Base-by-base conservation (phyloP, 352 stramenopile genomes). In the Phytopythium cucurbitacearum region DNA sequence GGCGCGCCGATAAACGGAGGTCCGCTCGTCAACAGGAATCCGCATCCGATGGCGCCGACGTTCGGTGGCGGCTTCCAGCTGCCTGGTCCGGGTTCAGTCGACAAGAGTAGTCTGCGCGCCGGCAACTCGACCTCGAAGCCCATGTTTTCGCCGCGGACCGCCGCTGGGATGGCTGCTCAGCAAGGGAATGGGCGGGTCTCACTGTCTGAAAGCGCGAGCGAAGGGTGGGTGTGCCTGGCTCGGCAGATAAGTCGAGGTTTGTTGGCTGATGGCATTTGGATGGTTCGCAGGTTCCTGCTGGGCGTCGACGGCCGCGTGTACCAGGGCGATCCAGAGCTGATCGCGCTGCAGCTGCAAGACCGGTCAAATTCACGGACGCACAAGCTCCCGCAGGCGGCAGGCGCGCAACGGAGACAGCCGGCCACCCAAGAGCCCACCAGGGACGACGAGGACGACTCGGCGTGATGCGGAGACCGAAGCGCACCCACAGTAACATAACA, bases 241-340 rank as follows among this genome's bases (percentile, higher is more conserved):
- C 35, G 40, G 13, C 12, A 15, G 37, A 28, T 64, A 21, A 48
- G 40, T 45, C 28, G 43, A 40, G 53, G 50, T 40, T 37, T 42
- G 35, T 45, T 32, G 50, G 16, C 4, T 60, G 59, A 53, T 66
- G 40, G 11, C 66, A 28, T 28, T 28, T 28, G 21, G 21, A 28
- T 28, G 21, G 21, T 28, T 28, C 21, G 36, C 16, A 91, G 81
- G 15, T 94, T 91, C 37, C 47, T 94, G 32, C 62, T 94, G 10
- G 84, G 84, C 12, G 69, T 91, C n/a, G 81, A 92, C 60, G 84
- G 81, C 11, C 81, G 89, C 47, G 73, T 94, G 16, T 94, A 91
- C 33, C 81, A 92, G 59, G 84, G 73, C 28, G 84, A 92, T 47
- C 72, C 72, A 12, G 74, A 89, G 42, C 39, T 89, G 35, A 61